Evolutionary conservation across 176 grass and related monocot species (phyloP), one percentile per base, ranked within the genome.

Genomic region (Carex parvula): DNA sequence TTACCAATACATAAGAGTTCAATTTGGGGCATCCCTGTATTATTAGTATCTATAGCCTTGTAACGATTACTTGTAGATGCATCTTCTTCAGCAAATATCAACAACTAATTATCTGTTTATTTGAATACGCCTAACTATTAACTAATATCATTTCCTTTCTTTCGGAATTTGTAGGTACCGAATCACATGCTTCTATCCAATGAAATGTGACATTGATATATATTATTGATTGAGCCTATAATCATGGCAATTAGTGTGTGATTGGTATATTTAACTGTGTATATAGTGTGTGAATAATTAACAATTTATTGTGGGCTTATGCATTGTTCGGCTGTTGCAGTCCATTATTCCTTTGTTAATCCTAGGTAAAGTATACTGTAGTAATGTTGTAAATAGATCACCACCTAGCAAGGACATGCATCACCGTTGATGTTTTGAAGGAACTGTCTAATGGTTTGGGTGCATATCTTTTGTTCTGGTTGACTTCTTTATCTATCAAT

Each of bases 221-320:
- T 56, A 33, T 33, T 56, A 78, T 78, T 78, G 73, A 32, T 78
- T 55, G 12, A 57, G 52, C 50, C 73, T 33, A 56, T 67, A 17
- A 35, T 67, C 20, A 57, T 55, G 73, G 73, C 48, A 8, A 76
- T 53, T 57, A 53, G 73, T 57, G 24, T 78, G 48, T 78, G 68
- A 71, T 71, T 44, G 52, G 52, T 78, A 78, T 56, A 56, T 55
- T 77, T 20, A 53, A 57, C 52, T 78, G 52, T 29, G 29, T 78
- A 78, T 33, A 78, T 78, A 78, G 73, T 78, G 50, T 78, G 73
- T 56, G 73, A 78, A 78, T 78, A 78, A 57, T 78, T 78, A 78
- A 78, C 73, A 56, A 78, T 78, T 57, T 57, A 78, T 6, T 54
- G 35, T 57, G 73, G 50, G 73, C 73, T 9, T 56, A 78, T 78